phyloP scores from a whole-genome alignment of 495 filamentous ascomycete species.

The Lentithecium fluviatile region DNA sequence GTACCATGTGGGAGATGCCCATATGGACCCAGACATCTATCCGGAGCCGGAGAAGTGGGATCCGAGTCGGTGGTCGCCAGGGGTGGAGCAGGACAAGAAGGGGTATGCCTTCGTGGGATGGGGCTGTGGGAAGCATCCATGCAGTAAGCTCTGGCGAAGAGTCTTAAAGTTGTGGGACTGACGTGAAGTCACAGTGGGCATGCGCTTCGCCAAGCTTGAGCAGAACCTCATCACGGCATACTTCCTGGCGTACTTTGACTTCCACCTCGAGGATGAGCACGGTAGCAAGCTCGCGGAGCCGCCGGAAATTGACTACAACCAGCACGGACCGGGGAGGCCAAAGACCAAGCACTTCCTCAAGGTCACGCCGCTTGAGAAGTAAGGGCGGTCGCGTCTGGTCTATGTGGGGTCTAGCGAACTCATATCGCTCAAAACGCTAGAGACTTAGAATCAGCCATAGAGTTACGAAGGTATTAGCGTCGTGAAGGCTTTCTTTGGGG shows the following conservation, averaged over 20 bases:
- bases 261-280: slow-evolving; percentile 23
- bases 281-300: slow-evolving; percentile 1
- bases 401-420: no score
- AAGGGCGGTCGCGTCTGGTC: neutral
- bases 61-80: slow-evolving; percentile 47
- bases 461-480: no score
- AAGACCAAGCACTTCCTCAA: slow-evolving; percentile 6
- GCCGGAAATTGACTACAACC: slow-evolving; percentile 16
- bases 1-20: slow-evolving; percentile 39
- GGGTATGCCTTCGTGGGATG: slow-evolving; percentile 47
- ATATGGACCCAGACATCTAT: slow-evolving; percentile 49
- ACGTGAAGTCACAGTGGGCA: slow-evolving; percentile 15
- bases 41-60: slow-evolving; percentile 47
- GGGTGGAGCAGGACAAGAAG: slow-evolving; percentile 49
- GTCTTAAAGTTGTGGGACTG: neutral
- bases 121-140: slow-evolving; percentile 50
- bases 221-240: slow-evolving; percentile 47
- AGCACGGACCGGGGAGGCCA: slow-evolving; percentile 17
- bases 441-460: no score
- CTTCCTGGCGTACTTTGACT: slow-evolving; percentile 40
- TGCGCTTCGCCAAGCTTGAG: slow-evolving; percentile 52
- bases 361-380: slow-evolving; percentile 14
- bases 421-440: no score
- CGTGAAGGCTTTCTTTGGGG: no score
- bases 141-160: slow-evolving; percentile 28